These are phyloP conservation scores for Erythrophleum fordii DNA, from an alignment of 306 rosid species.

Conservation along the genomic window DNA sequence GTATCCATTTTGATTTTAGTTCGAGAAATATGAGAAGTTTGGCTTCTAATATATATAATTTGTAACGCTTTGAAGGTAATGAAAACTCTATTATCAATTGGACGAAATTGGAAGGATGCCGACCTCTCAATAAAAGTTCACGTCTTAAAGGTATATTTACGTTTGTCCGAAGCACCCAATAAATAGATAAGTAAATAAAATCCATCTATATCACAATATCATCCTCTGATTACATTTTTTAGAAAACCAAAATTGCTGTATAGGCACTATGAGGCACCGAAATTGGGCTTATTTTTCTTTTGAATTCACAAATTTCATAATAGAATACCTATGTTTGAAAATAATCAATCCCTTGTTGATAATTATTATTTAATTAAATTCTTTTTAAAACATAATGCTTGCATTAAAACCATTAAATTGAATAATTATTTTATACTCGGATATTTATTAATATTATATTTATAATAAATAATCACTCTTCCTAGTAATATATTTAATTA, in stretches of 20 bases:
- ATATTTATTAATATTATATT: no score
- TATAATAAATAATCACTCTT: not conserved
- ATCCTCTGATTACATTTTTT: no score
- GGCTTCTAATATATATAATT: slow-evolving; percentile 13
- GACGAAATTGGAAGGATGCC: not conserved
- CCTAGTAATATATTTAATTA: not conserved
- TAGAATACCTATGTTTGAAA: no score
- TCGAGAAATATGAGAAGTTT: slow-evolving; percentile 1
- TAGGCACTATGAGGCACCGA: not conserved
- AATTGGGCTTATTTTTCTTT: no score
- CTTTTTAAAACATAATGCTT: no score
- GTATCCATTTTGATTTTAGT: not conserved
- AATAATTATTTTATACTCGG: no score
- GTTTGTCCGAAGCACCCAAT: not conserved
- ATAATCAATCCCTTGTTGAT: no score
- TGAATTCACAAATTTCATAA: not conserved
- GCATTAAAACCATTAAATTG: not conserved
- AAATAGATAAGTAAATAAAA: no score
- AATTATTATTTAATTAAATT: no score
- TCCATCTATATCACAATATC: no score
- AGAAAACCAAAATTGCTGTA: no score
- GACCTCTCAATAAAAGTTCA: not conserved
- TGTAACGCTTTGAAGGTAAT: slow-evolving; percentile 34
- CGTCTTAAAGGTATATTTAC: slow-evolving; percentile 36
- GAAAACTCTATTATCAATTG: not conserved